Base-by-base conservation (phyloP, 768 basidiomycete species). In the Lactarius evosmus region DNA sequence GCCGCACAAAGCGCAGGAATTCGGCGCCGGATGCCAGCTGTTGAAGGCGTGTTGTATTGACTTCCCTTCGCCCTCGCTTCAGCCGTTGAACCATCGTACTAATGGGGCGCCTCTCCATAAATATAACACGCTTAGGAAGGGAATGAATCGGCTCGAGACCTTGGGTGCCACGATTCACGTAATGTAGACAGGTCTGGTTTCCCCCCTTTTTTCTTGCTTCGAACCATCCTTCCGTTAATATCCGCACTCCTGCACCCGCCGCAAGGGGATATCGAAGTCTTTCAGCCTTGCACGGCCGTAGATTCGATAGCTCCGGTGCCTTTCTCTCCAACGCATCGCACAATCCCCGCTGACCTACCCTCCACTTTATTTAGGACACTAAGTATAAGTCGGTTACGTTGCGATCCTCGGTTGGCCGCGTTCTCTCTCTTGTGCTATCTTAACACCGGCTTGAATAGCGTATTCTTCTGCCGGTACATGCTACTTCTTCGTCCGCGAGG, bases 181-280 rank as follows among this genome's bases (percentile, higher is more conserved):
- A 65, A 65, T 60, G 30, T 22, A 27, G 33, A 27, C 22, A 50
- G 16, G 57, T 55, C 16, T 33, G 11, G 19, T n/a, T 49, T 33
- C 49, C 36, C 58, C 52, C 53, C 54, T 34, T 40, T 34, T 40
- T 46, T 32, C 49, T 30, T 34, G 32, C 44, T 40, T 64, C 33
- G 33, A 58, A 30, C n/a, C 32, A 27, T 49, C 22, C 29, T 19
- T 41, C 63, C 19, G 29, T 53, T 59, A 22, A 34, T 46, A 44
- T 46, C 29, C 58, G 52, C 63, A 52, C 58, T 55, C 58, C 12
- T 59, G n/a, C 16, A 1, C 12, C 58, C 58, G 29, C 58, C 58
- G 29, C 63, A 64, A 51, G 51, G 56, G 36, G 56, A 63, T 36
- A 53, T 53, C 33, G 16, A 64, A 54, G 33, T 29, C 40, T 6